Evolutionary conservation across 2,329 filamentous ascomycete genomes (phyloP).

Genomic region (Ilyonectria destructans): DNA sequence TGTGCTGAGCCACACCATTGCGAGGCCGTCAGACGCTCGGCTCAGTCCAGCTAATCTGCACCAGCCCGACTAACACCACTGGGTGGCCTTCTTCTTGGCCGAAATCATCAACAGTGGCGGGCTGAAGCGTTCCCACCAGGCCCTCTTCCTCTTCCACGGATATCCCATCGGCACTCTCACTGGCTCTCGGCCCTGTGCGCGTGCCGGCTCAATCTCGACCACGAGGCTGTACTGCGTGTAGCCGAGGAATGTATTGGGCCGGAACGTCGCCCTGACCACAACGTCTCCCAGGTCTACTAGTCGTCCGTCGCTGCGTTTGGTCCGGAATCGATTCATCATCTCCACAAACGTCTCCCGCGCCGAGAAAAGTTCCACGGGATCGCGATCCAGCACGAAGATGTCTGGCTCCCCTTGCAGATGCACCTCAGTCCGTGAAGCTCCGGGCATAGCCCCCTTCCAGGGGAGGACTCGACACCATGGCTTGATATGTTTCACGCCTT

Average conservation of each 20-base stretch:
- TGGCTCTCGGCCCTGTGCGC: conserved; percentile 14
- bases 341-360: conserved; percentile 34
- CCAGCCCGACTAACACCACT: conserved; percentile 19
- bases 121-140: conserved; percentile 32
- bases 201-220: conserved; percentile 32
- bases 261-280: conserved; percentile 31
- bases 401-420: conserved; percentile 31
- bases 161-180: not conserved
- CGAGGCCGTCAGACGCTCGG: conserved; percentile 7
- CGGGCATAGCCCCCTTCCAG: conserved; percentile 24
- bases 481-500: conserved; percentile 11
- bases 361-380: conserved; percentile 33
- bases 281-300: conserved; percentile 28
- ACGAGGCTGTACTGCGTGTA: conserved; percentile 30
- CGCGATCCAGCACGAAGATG: conserved; percentile 32
- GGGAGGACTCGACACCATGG: conserved; percentile 33
- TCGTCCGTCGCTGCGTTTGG: conserved; percentile 32
- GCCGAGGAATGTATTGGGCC: conserved; percentile 28
- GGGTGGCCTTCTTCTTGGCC: conserved; percentile 29
- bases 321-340: conserved; percentile 33
- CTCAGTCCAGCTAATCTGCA: not conserved
- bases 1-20: conserved; percentile 26
- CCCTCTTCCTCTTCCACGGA: conserved; percentile 24
- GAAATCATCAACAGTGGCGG: conserved; percentile 30
- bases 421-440: conserved; percentile 25